phyloP scores from a whole-genome alignment of 257 asterid species.

The Penstemon barbatus region DNA sequence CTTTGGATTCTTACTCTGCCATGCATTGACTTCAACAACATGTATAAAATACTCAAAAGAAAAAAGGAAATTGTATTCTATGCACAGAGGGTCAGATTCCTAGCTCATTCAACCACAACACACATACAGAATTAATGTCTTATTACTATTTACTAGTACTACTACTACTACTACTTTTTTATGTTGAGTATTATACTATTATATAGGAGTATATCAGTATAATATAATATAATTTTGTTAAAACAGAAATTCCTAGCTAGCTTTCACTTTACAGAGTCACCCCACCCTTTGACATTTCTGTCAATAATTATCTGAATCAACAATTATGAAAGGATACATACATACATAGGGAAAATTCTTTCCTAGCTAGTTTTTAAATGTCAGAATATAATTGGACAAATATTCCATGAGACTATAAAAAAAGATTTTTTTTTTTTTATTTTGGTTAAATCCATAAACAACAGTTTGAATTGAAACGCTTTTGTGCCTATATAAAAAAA shows the following conservation, averaged over 20 bases:
- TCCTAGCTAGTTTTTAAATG: neutral
- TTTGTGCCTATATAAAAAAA: too few species aligned
- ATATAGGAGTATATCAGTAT: too few species aligned
- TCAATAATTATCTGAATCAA: neutral
- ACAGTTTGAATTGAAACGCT: too few species aligned
- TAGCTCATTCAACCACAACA: slow-evolving; percentile 12
- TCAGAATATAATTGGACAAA: neutral
- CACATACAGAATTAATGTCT: slow-evolving; percentile 13
- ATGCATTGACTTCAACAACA: slow-evolving; percentile 38
- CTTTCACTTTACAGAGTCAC: slow-evolving; percentile 44
- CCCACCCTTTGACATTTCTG: slow-evolving; percentile 30
- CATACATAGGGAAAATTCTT: neutral
- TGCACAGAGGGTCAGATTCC: slow-evolving; percentile 51
- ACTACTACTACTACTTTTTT: slow-evolving; percentile 21
- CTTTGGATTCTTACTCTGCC: slow-evolving; percentile 50
- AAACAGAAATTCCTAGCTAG: slow-evolving; percentile 25
- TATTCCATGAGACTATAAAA: neutral
- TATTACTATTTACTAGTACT: too few species aligned
- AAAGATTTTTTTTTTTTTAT: neutral
- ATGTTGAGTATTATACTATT: too few species aligned
- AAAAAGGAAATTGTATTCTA: neutral
- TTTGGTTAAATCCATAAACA: neutral
- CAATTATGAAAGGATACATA: neutral
- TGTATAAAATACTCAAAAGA: slow-evolving; percentile 31
- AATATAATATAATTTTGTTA: neutral